Conservation (phyloP, 306 rosid species). For the Gastrolobium villosum region DNA sequence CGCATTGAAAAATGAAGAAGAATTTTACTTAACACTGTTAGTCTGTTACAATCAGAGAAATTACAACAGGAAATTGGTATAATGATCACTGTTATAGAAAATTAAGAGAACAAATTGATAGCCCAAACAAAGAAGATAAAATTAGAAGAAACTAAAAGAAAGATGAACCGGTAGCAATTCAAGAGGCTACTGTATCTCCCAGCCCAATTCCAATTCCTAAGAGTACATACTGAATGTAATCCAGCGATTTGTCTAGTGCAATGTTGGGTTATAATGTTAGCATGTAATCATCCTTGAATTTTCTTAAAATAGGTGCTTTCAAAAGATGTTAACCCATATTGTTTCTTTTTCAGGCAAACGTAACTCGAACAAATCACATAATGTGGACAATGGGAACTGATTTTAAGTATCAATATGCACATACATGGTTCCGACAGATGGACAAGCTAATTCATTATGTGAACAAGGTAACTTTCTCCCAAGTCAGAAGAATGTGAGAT, state of each 20-base stretch:
- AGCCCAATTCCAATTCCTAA: neutral
- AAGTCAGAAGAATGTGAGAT: slow-evolving; percentile 16
- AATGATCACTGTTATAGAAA: too few species aligned
- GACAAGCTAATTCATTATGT: slow-evolving; percentile 99
- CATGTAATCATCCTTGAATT: slow-evolving; percentile 22
- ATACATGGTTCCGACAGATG: slow-evolving; percentile 91
- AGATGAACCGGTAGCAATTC: too few species aligned
- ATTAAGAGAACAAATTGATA: too few species aligned
- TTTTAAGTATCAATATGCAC: slow-evolving; percentile 93
- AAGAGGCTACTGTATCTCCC: too few species aligned
- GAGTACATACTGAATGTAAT: neutral
- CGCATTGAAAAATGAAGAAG: too few species aligned
- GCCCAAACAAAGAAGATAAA: too few species aligned
- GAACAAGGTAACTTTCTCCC: slow-evolving; percentile 68
- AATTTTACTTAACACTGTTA: too few species aligned
- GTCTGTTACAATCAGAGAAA: too few species aligned
- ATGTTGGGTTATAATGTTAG: slow-evolving; percentile 14
- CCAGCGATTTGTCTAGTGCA: slow-evolving; percentile 14
- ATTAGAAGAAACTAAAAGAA: too few species aligned
- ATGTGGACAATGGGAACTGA: slow-evolving; percentile 99
- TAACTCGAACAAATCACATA: slow-evolving; percentile 93
- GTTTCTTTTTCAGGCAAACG: slow-evolving; percentile 78
- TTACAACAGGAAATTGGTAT: too few species aligned
- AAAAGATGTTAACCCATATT: slow-evolving; percentile 21
- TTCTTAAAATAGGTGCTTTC: slow-evolving; percentile 11